Percentiles rank a stretch among this genome's conserved stretches.
Conservation (phyloP, 805 yeast genomes). For the Schwanniomyces yamadae region DNA sequence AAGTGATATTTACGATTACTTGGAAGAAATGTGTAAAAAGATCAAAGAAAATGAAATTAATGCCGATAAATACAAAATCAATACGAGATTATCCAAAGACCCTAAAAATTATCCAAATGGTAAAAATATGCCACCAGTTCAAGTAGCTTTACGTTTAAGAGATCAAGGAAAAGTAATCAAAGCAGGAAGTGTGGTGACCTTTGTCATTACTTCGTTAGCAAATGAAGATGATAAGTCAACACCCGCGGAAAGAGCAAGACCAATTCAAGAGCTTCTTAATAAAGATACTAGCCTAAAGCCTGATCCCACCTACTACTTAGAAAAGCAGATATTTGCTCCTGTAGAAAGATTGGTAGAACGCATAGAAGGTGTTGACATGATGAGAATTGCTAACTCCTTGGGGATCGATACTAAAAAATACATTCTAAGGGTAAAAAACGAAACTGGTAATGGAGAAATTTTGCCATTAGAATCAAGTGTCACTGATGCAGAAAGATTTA, state of each 20-base stretch:
- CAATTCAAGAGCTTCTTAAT: conserved; percentile 68
- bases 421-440: conserved; percentile 43
- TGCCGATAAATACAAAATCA: conserved; percentile 71
- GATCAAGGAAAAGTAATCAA: conserved; percentile 82
- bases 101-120: conserved; percentile 82
- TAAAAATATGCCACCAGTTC: conserved; percentile 83
- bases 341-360: conserved; percentile 82
- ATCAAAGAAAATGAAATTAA: conserved; percentile 61
- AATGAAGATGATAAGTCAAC: conserved; percentile 37
- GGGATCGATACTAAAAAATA: conserved; percentile 75
- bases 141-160: conserved; percentile 80
- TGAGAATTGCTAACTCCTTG: conserved; percentile 70
- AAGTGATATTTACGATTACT: conserved; percentile 65
- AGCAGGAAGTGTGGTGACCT: conserved; percentile 89
- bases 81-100: conserved; percentile 86
- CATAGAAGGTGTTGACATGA: conserved; percentile 82
- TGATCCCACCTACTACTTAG: conserved; percentile 78
- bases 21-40: conserved; percentile 58
- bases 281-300: conserved; percentile 54
- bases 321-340: conserved; percentile 87
- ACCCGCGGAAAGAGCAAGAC: conserved; percentile 80
- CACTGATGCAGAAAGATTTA: conserved; percentile 79
- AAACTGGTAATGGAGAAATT: conserved; percentile 39
- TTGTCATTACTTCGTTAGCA: conserved; percentile 57
- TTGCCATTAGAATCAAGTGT: conserved; percentile 80